Evolutionary conservation across 306 rosid species (phyloP), one percentile per base, ranked within the genome.

Genomic region (Gastrolobium villosum): DNA sequence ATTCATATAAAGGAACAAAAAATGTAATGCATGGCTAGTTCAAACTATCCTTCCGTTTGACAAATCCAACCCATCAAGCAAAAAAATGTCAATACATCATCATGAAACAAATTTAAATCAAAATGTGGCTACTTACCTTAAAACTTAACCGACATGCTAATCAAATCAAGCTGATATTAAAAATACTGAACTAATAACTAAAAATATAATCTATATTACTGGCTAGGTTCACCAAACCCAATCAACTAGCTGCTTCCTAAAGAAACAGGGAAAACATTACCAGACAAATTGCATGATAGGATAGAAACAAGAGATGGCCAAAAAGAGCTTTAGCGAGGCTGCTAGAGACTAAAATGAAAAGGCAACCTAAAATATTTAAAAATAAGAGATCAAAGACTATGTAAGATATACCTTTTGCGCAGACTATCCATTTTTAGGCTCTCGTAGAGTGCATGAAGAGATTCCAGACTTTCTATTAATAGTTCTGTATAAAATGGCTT

Each of bases 381-480:
- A 54, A 65, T 39, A 71, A 34, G 26, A 11, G 1, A 60, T 35
- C 36, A 67, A 10, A 76, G 32, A 50, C 52, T 70, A 82, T 34
- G 62, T 57, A 68, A 50, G 13, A 59, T 76, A 65, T 74, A 94
- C 98, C 97, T 45, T 80, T 87, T 94, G 41, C 99, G 97, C 77
- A 94, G 99, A 81, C 84, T 89, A 78, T 94, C 90, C 80, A 94
- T 89, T 84, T 94, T 94, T 78, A 94, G 82, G 84, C 85, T 90
- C 86, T 95, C 99, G 72, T 95, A 95, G 60, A 95, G 93, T 32
- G 97, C 95, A 86, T 95, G 99, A 82, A 95, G 91, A 76, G 97
- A 92, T 81, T 87, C 94, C 70, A 95, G 84, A 81, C 87, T 83
- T 84, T 88, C 91, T 79, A 73, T 74, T 84, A 91, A 79, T 76